Base-by-base conservation (phyloP, 345 rosid genomes). In the Populus ilicifolia region DNA sequence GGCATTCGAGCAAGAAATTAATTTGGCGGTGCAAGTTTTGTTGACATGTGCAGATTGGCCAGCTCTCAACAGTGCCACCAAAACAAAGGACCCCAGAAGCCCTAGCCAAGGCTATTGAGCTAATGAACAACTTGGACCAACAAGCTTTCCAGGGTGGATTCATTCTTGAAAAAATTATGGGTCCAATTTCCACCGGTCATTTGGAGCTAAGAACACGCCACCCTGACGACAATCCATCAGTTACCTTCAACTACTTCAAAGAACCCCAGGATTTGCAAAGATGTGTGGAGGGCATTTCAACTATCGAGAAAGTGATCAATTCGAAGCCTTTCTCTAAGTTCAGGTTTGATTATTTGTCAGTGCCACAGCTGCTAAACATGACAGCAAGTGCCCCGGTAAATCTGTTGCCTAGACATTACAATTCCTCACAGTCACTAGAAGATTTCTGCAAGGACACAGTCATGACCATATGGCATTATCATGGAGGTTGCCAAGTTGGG, bases 51-150 rank as follows among this genome's bases (percentile, higher is more conserved):
- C 76, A 83, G 86, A 77, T 81, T 68, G 86, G 85, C 25, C 87
- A 84, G 63, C 85, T 83, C 10, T 78, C 85, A 36, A 82, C 84
- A 6, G 72, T 82, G 23, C 86, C 87, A 10, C 89, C 86, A 5
- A 86, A 79, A 21, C 80, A 82, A n/a, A 82, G 87, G 46, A 84
- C 84, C 1, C 80, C 85, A 43, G 84, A 82, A 71, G 87, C 87
- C 67, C 65, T 86, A 8, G 79, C 73, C 16, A 77, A 71, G 18
- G 83, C 81, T 33, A 79, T 78, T 10, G 78, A 80, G 16, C 27
- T 35, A 54, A 84, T 80, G 84, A 17, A 77, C 12, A 63, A 16
- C 62, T 83, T 82, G 35, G 77, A 76, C 0, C 6, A 43, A 8
- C 70, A 39, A 61, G 86, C 83, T 8, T 80, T 77, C 65, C 39